Base-by-base conservation (phyloP, 345 rosid species). In the Sisymbrium irio region DNA sequence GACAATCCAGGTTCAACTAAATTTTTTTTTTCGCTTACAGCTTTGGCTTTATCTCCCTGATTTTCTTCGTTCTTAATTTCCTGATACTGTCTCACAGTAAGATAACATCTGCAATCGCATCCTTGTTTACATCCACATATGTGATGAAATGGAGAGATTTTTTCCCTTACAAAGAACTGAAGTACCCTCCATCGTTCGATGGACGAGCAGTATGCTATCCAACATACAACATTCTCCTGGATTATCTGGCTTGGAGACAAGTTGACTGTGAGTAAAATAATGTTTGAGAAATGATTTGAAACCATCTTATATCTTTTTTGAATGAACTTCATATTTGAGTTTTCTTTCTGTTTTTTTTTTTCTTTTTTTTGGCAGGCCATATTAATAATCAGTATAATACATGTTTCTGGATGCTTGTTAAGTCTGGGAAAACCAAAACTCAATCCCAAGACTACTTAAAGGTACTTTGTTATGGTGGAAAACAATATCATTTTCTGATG, bases 231-330 rank as follows among this genome's bases (percentile, higher is more conserved):
- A 88, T 89, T 79, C 87, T 94, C 74, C 81, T 65, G 75, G 94
- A 94, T 83, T 94, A 94, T 84, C 78, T 91, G 46, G 83, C 97
- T 8, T 91, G 98, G 98, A 86, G 98, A 80, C 97, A 94, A 85
- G 97, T 91, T 67, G 98, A 94, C 77, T 94, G 98, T 94, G 73
- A 91, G 98, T 85, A 22, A 22, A 57, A 22, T 40, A 19, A n/a
- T 66, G 18, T 46, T 49, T 69, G 25, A 33, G 2, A 36, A 55
- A 4, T 2, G 6, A 18, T 27, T 30, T 59, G 35, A 46, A 58
- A 25, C 42, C 19, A 8, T 10, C 22, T 36, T 36, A 9, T 67
- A 10, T 32, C 13, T 18, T 51, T 51, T 75, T 25, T 2, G 6
- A 45, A 30, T 49, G 15, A 65, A 39, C 54, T 25, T 12, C 2